phyloP scores from a whole-genome alignment of 148 eudicot genomes.

The Gaultheria prostrata region DNA sequence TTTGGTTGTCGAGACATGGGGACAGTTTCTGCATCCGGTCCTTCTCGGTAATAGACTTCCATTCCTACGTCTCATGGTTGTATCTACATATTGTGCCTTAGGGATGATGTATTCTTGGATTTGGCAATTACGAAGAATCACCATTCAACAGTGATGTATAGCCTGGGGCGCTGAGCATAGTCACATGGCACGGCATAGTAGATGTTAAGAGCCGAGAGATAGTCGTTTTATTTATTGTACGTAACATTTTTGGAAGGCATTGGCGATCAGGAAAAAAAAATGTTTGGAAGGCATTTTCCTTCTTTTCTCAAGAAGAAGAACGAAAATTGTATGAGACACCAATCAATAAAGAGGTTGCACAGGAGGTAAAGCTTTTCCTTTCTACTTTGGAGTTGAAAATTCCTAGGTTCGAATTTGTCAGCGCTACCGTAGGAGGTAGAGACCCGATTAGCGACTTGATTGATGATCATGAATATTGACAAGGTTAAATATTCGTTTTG shows the following conservation, averaged over 20 bases:
- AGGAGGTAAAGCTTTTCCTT: background rate
- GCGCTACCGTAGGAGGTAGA: no score
- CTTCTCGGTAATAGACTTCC: slow-evolving; percentile 63
- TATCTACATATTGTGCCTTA: slow-evolving; percentile 69
- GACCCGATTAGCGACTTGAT: background rate
- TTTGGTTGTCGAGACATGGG: slow-evolving; percentile 68
- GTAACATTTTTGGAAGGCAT: background rate
- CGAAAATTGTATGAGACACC: background rate
- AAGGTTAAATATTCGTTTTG: background rate
- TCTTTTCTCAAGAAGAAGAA: background rate
- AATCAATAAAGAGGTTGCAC: background rate
- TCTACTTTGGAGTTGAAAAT: background rate
- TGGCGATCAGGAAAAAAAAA: no score
- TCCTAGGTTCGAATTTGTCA: no score
- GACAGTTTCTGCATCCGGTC: slow-evolving; percentile 69
- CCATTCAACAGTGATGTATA: slow-evolving; percentile 32
- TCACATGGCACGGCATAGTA: background rate
- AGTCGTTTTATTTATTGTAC: background rate
- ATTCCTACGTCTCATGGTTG: slow-evolving; percentile 71
- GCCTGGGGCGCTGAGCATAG: background rate
- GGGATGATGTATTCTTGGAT: slow-evolving; percentile 89
- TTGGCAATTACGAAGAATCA: slow-evolving; percentile 70
- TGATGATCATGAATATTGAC: background rate
- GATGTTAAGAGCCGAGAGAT: background rate
- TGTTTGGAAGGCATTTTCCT: background rate